These are phyloP conservation scores for Claviceps digitariae DNA, from an alignment of 2,329 filamentous ascomycete species.

Conservation along the genomic window DNA sequence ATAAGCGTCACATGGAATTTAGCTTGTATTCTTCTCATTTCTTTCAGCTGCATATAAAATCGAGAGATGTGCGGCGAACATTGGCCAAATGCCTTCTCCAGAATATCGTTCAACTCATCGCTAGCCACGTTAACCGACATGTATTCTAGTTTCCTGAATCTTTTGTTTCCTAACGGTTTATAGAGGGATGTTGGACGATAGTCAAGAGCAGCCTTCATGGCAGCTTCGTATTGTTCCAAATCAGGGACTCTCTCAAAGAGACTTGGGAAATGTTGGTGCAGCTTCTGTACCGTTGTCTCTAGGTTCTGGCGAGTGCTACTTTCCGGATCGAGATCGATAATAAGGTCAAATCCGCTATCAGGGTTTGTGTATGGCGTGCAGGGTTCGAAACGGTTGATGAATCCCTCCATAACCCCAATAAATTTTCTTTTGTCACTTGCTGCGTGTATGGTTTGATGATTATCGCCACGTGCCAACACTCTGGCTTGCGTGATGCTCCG, in stretches of 20 bases:
- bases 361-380: slow-evolving; percentile 53
- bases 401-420: slow-evolving; percentile 86
- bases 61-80: slow-evolving; percentile 27
- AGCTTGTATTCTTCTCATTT: slow-evolving; percentile 62
- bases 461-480: slow-evolving; percentile 77
- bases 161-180: slow-evolving; percentile 8
- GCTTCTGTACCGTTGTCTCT: slow-evolving; percentile 57
- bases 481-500: slow-evolving; percentile 62
- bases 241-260: slow-evolving; percentile 60
- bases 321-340: slow-evolving; percentile 73
- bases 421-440: slow-evolving; percentile 61
- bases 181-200: slow-evolving; percentile 64
- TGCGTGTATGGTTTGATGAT: slow-evolving; percentile 95
- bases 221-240: slow-evolving; percentile 61
- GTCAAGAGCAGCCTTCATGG: slow-evolving; percentile 59
- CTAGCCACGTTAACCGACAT: slow-evolving; percentile 36
- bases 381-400: slow-evolving; percentile 73
- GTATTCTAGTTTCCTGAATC: slow-evolving; percentile 42
- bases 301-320: slow-evolving; percentile 73
- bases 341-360: slow-evolving; percentile 67
- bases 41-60: slow-evolving; percentile 65
- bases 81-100: slow-evolving; percentile 57
- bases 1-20: slow-evolving; percentile 91
- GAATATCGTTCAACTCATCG: slow-evolving; percentile 32
- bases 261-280: slow-evolving; percentile 67